phyloP scores from a whole-genome alignment of 129 eudicot genomes.

The Lonicera japonica region DNA sequence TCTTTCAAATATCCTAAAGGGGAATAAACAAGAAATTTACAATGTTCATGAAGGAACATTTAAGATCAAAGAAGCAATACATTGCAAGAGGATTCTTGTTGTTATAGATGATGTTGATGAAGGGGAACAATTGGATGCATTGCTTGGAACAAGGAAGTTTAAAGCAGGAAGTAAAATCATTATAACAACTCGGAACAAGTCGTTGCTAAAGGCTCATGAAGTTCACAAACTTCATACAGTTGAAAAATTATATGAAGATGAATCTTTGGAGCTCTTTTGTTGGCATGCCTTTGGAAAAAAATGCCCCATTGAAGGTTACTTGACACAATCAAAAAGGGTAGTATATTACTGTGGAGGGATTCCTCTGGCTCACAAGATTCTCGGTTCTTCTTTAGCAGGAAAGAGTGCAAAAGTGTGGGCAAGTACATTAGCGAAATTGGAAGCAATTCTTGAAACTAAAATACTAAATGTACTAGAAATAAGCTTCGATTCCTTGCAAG shows the following conservation, averaged over 20 bases:
- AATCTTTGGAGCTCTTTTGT: slow-evolving; percentile 29
- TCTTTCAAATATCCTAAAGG: too few relatives aligned
- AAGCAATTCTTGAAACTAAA: not conserved
- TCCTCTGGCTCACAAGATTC: slow-evolving; percentile 27
- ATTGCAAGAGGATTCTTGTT: slow-evolving; percentile 3
- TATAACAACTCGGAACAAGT: slow-evolving; percentile 14
- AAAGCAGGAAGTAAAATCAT: slow-evolving; percentile 30
- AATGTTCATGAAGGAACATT: slow-evolving; percentile 6
- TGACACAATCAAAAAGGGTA: slow-evolving; percentile 1
- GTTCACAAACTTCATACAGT: slow-evolving; percentile 8
- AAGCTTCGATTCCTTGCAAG: slow-evolving; percentile 16
- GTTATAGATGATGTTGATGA: slow-evolving; percentile 35
- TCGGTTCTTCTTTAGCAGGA: slow-evolving; percentile 21
- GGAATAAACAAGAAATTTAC: not conserved
- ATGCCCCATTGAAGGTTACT: not conserved
- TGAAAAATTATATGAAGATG: slow-evolving; percentile 4
- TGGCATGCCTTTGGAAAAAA: slow-evolving; percentile 30
- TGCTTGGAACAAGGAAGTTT: slow-evolving; percentile 22
- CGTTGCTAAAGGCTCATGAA: slow-evolving; percentile 6
- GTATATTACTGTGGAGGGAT: slow-evolving; percentile 18
- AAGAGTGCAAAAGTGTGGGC: slow-evolving; percentile 4
- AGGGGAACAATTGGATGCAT: slow-evolving; percentile 2
- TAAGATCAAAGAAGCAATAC: slow-evolving; percentile 11
- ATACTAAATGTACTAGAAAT: slow-evolving; percentile 6
- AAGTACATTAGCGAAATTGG: slow-evolving; percentile 14